A percentile compares a stretch with the other conserved stretches of the same genome.
phyloP scores from a whole-genome alignment of 305 asterid genomes.

The Fraxinus latifolia region DNA sequence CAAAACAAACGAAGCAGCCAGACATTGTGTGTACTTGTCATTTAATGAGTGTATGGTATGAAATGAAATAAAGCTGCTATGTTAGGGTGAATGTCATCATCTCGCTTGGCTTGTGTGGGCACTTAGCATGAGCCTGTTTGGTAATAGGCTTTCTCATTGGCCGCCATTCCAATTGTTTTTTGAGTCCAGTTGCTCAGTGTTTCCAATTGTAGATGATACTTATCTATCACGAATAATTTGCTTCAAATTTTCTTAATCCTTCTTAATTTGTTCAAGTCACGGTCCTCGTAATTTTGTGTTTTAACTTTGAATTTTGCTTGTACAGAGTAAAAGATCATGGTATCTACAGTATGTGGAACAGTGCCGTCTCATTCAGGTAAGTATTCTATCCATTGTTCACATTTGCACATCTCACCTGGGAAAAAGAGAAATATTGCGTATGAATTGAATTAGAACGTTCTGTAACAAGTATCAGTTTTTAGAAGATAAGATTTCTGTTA shows the following conservation, averaged over 20 bases:
- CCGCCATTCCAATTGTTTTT: neutral
- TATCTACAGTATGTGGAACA: slow-evolving; percentile 51
- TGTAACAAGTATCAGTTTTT: neutral
- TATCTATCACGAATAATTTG: neutral
- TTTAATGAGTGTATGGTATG: neutral
- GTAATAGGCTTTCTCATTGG: neutral
- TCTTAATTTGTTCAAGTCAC: neutral
- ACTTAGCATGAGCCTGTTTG: neutral
- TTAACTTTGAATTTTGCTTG: slow-evolving; percentile 5
- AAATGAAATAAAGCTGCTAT: neutral
- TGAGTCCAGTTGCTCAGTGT: neutral
- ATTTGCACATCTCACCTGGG: neutral
- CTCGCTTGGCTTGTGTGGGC: neutral
- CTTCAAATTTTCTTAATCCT: neutral
- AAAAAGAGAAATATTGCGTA: neutral
- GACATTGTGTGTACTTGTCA: neutral
- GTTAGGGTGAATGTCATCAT: neutral
- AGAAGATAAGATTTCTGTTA: neutral
- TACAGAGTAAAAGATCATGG: slow-evolving; percentile 67
- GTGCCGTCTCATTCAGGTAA: slow-evolving; percentile 43
- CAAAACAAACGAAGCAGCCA: neutral
- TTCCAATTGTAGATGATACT: neutral
- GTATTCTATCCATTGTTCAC: neutral
- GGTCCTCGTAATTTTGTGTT: neutral
- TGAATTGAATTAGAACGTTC: neutral